These are phyloP conservation scores for Asclepias syriaca DNA, from an alignment of 257 asterid genomes.

Conservation along the genomic window DNA sequence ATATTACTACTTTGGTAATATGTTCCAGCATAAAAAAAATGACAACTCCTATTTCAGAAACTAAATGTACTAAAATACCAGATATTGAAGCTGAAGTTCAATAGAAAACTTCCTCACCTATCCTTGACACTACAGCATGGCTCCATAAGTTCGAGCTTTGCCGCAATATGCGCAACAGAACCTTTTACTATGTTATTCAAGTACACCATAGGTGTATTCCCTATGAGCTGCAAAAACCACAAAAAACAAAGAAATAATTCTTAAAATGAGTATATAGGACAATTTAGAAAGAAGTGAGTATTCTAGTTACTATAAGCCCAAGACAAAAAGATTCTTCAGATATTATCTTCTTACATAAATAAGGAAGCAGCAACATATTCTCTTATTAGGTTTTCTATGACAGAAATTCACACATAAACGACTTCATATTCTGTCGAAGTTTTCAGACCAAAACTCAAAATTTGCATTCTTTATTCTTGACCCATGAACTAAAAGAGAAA, in stretches of 20 bases:
- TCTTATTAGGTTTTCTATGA: neutral
- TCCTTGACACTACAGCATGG: conserved; percentile 99
- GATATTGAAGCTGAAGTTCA: neutral
- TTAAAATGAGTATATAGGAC: neutral
- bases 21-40: neutral
- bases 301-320: neutral
- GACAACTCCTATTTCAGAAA: neutral
- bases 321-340: neutral
- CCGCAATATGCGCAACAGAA: conserved; percentile 83
- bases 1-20: neutral
- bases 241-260: conserved; percentile 13
- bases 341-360: neutral
- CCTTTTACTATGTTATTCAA: conserved; percentile 74
- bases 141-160: conserved; percentile 97
- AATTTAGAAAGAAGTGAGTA: neutral
- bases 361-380: neutral
- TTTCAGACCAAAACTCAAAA: neutral
- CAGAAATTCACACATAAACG: neutral
- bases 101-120: conserved; percentile 39
- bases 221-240: conserved; percentile 63
- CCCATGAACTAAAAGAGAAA: neutral
- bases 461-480: neutral
- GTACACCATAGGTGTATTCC: conserved; percentile 98
- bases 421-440: neutral
- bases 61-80: neutral